Conservation (phyloP, 176 grass and related monocot genomes). For the Poa annua region DNA sequence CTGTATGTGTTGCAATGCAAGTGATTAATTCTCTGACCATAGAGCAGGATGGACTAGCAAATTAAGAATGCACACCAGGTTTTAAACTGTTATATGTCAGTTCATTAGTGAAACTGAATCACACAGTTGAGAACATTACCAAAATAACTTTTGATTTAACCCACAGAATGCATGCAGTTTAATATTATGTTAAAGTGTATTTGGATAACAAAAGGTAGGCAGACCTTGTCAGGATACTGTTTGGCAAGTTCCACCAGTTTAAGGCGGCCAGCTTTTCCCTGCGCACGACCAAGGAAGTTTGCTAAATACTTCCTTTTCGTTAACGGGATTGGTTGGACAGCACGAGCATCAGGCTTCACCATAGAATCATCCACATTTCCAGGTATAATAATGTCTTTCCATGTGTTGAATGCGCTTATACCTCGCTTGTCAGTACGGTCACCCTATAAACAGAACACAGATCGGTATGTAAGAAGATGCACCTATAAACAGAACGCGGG, state of each 20-base stretch:
- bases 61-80: neutral
- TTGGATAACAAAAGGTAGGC: slow-evolving; percentile 35
- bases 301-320: slow-evolving; percentile 81
- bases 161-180: neutral
- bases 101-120: neutral
- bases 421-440: slow-evolving; percentile 91
- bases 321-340: slow-evolving; percentile 72
- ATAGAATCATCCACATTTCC: slow-evolving; percentile 96
- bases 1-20: slow-evolving; percentile 6
- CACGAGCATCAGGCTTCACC: slow-evolving; percentile 58
- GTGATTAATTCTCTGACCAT: neutral
- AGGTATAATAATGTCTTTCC: slow-evolving; percentile 97
- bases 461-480: neutral
- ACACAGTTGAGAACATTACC: neutral
- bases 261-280: slow-evolving; percentile 85
- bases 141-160: neutral
- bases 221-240: slow-evolving; percentile 92
- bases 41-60: neutral
- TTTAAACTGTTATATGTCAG: neutral
- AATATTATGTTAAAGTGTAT: slow-evolving; percentile 16
- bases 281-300: slow-evolving; percentile 89
- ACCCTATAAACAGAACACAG: slow-evolving; percentile 62
- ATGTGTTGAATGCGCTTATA: slow-evolving; percentile 92
- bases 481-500: slow-evolving; percentile 52
- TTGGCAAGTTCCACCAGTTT: slow-evolving; percentile 85